A percentile compares a stretch with the other conserved stretches of the same genome.
Conservation (phyloP, 1,284 basidiomycete genomes). For the Ustilago tritici region DNA sequence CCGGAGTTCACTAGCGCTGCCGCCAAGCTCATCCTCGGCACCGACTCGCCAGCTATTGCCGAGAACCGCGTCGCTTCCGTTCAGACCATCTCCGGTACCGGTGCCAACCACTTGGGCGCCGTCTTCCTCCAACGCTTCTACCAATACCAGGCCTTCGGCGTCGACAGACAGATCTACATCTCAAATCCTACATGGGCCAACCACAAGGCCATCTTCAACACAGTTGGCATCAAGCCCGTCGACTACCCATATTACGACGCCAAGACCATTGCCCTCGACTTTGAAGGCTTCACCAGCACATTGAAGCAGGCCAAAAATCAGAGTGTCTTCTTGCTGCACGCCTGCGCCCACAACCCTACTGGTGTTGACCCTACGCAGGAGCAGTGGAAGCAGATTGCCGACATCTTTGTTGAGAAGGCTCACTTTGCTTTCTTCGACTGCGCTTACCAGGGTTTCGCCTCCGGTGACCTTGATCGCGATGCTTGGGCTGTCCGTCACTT, state of each 20-base stretch:
- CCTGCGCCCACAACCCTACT: conserved; percentile 95
- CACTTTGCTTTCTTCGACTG: conserved; percentile 95
- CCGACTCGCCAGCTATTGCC: conserved; percentile 78
- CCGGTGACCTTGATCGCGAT: conserved; percentile 86
- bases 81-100: conserved; percentile 91
- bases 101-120: conserved; percentile 91
- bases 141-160: conserved; percentile 70
- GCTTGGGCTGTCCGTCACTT: conserved; percentile 96
- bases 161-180: conserved; percentile 76
- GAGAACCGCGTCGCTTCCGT: conserved; percentile 72
- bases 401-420: conserved; percentile 79
- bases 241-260: conserved; percentile 92
- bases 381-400: conserved; percentile 86
- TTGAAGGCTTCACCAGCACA: conserved; percentile 78
- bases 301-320: conserved; percentile 75
- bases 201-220: conserved; percentile 88
- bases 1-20: conserved; percentile 83
- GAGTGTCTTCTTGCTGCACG: conserved; percentile 89
- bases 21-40: conserved; percentile 83
- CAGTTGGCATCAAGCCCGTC: conserved; percentile 82
- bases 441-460: conserved; percentile 92
- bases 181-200: conserved; percentile 96
- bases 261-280: conserved; percentile 88
- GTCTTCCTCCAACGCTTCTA: conserved; percentile 90
- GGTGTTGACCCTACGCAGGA: conserved; percentile 89